phyloP scores from a whole-genome alignment of 306 rosid species.

The Ormosia semicastrata region DNA sequence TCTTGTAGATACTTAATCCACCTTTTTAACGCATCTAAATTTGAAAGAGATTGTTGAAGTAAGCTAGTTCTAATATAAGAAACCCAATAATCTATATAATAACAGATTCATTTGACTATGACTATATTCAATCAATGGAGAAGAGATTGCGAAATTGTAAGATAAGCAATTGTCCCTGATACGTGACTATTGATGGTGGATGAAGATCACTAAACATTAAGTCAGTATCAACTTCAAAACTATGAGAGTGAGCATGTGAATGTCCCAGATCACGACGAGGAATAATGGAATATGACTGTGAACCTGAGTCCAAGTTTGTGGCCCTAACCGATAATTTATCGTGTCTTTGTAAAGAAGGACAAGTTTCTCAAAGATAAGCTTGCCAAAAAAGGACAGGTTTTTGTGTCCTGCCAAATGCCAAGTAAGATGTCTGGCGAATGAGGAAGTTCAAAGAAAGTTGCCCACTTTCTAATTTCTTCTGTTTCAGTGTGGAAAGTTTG shows the following conservation, averaged over 20 bases:
- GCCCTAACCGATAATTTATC: neutral
- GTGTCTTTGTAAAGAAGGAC: constrained; percentile 1
- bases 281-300: neutral
- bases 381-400: constrained; percentile 8
- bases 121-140: constrained; percentile 1
- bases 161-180: neutral
- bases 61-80: too few species aligned
- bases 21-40: too few species aligned
- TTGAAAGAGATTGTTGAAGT: too few species aligned
- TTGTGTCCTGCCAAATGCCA: neutral
- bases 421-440: neutral
- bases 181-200: neutral
- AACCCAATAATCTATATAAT: too few species aligned
- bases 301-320: neutral
- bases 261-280: neutral
- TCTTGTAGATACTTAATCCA: too few species aligned
- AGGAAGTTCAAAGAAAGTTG: too few species aligned
- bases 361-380: constrained; percentile 17
- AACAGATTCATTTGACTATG: neutral
- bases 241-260: neutral
- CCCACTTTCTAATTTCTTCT: neutral
- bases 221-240: neutral
- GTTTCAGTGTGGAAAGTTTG: neutral
- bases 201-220: neutral
- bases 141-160: neutral